Evolutionary conservation across 2,329 filamentous ascomycete genomes (phyloP), one percentile per base, ranked within the genome.

Genomic region (Fusarium liriodendri): DNA sequence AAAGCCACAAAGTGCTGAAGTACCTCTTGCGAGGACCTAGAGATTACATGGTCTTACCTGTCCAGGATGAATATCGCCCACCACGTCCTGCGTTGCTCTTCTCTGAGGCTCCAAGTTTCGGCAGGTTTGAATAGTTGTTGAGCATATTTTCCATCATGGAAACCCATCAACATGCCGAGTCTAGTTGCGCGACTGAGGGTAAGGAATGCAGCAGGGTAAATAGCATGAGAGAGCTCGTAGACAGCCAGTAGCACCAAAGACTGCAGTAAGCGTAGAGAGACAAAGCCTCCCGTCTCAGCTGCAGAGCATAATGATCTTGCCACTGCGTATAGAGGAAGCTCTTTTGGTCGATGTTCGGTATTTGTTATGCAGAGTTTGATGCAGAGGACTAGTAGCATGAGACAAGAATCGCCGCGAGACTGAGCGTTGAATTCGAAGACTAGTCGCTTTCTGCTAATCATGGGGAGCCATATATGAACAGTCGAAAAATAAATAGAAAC

Each of bases 51-150:
- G 6, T 54, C 62, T 7, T 50, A 74, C 71, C 73, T 70, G 29
- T 77, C 76, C 6, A 77, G 64, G 2, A 76, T 33, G 20, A 73
- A 71, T 9, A 77, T 66, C 3, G 74, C 67, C 74, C 76, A 76
- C 71, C 70, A 76, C 5, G 71, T 73, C 42, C 73, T 61, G 5
- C 71, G 58, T 14, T 74, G 69, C 42, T 76, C 76, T 60, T 76
- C 74, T 6, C 67, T 58, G 8, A 72, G 62, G 1, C 64, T 70
- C 73, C 69, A 76, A 2, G 68, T 76, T 2, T 72, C 64, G 8
- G 71, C 33, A 2, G 57, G n/a, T 14, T 61, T 65, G 32, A 77
- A 76, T 0, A 77, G 47, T 33, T 67, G 65, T 13, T 54, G 65
- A 14, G 61, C 42, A 1, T 45, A 25, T 14, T 50, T 62, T 4